These are phyloP conservation scores for Cladobotryum protrusum DNA, from an alignment of 2,329 filamentous ascomycete genomes.

Conservation along the genomic window DNA sequence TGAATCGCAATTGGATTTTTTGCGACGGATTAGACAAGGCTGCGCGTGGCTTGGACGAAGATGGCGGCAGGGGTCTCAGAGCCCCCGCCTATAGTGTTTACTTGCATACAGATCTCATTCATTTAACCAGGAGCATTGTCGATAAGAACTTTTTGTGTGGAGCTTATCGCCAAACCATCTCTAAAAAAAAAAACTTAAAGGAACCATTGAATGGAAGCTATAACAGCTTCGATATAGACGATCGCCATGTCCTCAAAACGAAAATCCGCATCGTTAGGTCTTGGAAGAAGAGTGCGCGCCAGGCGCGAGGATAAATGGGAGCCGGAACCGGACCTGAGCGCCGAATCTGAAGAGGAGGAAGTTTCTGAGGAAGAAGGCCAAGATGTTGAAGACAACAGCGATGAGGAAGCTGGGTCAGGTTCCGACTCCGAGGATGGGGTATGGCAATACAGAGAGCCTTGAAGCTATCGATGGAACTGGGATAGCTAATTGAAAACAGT, in stretches of 20 bases:
- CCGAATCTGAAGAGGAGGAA: conserved; percentile 24
- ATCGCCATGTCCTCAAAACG: conserved; percentile 33
- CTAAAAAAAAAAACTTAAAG: not conserved
- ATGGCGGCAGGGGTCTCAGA: not conserved
- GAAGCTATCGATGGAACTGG: not conserved
- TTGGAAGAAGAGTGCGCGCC: conserved; percentile 39
- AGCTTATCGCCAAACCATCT: not conserved
- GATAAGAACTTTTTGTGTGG: not conserved
- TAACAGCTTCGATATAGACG: too few relatives aligned
- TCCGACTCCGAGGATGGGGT: conserved; percentile 25
- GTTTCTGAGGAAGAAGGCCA: conserved; percentile 23
- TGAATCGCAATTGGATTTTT: not conserved
- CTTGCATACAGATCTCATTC: conserved; percentile 3
- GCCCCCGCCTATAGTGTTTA: conserved; percentile 3
- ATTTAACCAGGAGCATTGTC: not conserved
- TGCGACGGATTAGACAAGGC: not conserved
- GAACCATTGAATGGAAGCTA: too few relatives aligned
- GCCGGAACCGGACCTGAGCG: conserved; percentile 28
- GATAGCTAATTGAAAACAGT: conserved; percentile 10
- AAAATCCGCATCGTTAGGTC: conserved; percentile 30
- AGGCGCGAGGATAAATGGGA: conserved; percentile 40
- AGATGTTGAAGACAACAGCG: conserved; percentile 25
- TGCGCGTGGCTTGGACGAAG: not conserved
- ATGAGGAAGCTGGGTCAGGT: conserved; percentile 17
- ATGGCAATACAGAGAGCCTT: not conserved